phyloP scores from a whole-genome alignment of 345 rosid genomes.

The Lepidium aucheri region DNA sequence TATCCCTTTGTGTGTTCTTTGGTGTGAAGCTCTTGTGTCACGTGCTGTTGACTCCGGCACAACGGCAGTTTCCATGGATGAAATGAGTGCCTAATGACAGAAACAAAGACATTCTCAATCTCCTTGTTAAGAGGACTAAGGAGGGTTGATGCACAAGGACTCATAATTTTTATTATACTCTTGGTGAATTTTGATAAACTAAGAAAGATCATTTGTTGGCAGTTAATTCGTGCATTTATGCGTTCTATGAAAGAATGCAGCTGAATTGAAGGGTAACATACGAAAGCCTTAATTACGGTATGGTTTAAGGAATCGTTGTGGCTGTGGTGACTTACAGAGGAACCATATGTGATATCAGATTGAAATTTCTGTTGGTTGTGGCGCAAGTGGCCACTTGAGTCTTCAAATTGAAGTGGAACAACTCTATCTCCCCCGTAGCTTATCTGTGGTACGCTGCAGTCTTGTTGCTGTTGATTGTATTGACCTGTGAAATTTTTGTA shows the following conservation, averaged over 20 bases:
- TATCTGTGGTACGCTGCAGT: slow-evolving; percentile 38
- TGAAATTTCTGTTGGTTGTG: slow-evolving; percentile 36
- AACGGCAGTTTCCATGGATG: slow-evolving; percentile 53
- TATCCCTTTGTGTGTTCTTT: slow-evolving; percentile 43
- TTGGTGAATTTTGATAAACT: not conserved
- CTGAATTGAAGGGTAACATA: not conserved
- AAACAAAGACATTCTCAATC: slow-evolving; percentile 24
- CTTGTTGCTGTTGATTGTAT: slow-evolving; percentile 29
- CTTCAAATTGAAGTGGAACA: slow-evolving; percentile 54
- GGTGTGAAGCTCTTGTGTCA: slow-evolving; percentile 42
- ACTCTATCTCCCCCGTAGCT: slow-evolving; percentile 53
- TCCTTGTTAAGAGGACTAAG: slow-evolving; percentile 18
- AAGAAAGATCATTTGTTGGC: not conserved
- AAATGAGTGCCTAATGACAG: slow-evolving; percentile 44
- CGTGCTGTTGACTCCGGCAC: slow-evolving; percentile 56
- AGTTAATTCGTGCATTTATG: not conserved
- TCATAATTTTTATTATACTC: not conserved
- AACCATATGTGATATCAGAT: slow-evolving; percentile 36
- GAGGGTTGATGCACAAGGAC: slow-evolving; percentile 13
- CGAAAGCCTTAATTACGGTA: slow-evolving; percentile 44
- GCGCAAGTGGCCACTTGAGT: slow-evolving; percentile 33
- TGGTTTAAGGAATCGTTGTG: slow-evolving; percentile 37
- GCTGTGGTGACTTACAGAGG: slow-evolving; percentile 40
- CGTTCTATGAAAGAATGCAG: not conserved
- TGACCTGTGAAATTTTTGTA: slow-evolving; percentile 41